Conservation (phyloP, 2,329 filamentous ascomycete species). For the Xylaria sp. region DNA sequence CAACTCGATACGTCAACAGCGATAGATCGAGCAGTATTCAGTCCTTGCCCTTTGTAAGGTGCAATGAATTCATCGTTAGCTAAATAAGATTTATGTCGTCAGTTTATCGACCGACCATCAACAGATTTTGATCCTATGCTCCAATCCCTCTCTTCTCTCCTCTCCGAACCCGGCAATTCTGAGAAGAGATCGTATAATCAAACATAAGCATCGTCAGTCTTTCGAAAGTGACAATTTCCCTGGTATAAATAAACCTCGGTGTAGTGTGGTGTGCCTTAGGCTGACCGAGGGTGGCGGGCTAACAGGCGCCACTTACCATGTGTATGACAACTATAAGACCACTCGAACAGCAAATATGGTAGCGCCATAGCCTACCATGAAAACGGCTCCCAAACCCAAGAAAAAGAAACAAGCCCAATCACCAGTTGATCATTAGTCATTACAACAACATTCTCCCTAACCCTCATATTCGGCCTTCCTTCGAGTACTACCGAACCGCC, state of each 20-base stretch:
- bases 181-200: neutral
- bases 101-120: constrained; percentile 4
- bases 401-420: constrained; percentile 15
- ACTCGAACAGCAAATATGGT: neutral
- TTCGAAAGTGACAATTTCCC: neutral
- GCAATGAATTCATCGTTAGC: constrained; percentile 6
- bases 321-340: neutral
- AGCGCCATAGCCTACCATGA: neutral
- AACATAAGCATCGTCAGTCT: neutral
- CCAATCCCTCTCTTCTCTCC: neutral
- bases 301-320: neutral
- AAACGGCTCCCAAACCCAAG: constrained; percentile 3
- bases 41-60: neutral
- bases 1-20: constrained; percentile 8
- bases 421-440: constrained; percentile 34
- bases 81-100: constrained; percentile 1
- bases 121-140: neutral
- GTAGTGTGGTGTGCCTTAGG: neutral
- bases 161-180: neutral
- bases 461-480: neutral
- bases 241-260: constrained; percentile 1
- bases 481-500: constrained; percentile 11
- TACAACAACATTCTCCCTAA: constrained; percentile 15
- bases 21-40: neutral
- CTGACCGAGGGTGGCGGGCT: neutral